phyloP scores from a whole-genome alignment of 179 eudicot genomes.

The Actinidia chinensis region DNA sequence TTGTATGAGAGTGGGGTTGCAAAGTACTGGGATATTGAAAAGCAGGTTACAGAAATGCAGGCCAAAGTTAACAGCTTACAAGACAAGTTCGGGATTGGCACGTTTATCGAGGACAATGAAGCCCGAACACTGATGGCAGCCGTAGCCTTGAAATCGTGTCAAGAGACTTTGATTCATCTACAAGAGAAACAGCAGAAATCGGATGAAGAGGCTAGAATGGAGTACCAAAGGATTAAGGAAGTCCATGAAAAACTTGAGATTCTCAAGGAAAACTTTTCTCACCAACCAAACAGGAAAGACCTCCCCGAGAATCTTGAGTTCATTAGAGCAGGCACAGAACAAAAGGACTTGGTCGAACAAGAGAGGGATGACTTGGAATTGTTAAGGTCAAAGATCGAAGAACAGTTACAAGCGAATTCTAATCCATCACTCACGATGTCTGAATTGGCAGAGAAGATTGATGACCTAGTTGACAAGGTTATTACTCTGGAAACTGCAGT shows the following conservation, averaged over 20 bases:
- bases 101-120: slow-evolving; percentile 73
- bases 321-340: neutral
- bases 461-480: slow-evolving; percentile 72
- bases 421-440: slow-evolving; percentile 46
- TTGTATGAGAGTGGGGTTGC: slow-evolving; percentile 54
- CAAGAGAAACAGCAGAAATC: slow-evolving; percentile 53
- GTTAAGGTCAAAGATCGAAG: slow-evolving; percentile 42
- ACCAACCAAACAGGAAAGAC: neutral
- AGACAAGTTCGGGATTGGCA: slow-evolving; percentile 73
- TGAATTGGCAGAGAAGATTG: slow-evolving; percentile 82
- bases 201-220: slow-evolving; percentile 45
- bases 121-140: slow-evolving; percentile 71
- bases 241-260: slow-evolving; percentile 46
- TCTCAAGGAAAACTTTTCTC: slow-evolving; percentile 33
- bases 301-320: neutral
- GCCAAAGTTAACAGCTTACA: slow-evolving; percentile 51
- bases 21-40: slow-evolving; percentile 67
- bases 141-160: slow-evolving; percentile 68
- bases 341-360: slow-evolving; percentile 27
- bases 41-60: slow-evolving; percentile 61
- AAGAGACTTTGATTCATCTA: slow-evolving; percentile 53
- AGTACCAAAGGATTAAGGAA: slow-evolving; percentile 51
- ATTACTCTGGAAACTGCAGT: slow-evolving; percentile 55
- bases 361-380: slow-evolving; percentile 32
- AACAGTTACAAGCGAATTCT: slow-evolving; percentile 39